Base-by-base conservation (phyloP, 1,284 basidiomycete genomes). In the Ustilago cynodontis region DNA sequence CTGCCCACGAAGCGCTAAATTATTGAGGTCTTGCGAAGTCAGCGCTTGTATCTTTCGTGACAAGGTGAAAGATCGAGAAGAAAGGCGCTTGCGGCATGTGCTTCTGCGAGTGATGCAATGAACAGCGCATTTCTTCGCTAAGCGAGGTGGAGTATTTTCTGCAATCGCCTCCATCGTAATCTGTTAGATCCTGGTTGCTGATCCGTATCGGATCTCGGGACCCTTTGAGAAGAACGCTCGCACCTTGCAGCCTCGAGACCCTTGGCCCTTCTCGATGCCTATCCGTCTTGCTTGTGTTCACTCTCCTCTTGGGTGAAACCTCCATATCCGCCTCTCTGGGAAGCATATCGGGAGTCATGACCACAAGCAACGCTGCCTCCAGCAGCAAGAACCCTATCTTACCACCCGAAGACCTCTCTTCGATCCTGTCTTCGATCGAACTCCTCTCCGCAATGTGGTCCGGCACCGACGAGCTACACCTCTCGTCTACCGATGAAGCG, bases 371-470 rank as follows among this genome's bases (percentile, higher is more conserved):
- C n/a, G 14, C 64, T 11, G 2, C 28, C 22, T 43, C 65, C 14
- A 18, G 28, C 13, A 49, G 47, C 47, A 26, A 24, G 13, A 49
- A 49, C 9, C 33, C 31, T 29, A 59, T 80, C 3, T 45, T 77
- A 4, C 47, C 71, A 11, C 79, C 79, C 11, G 79, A 81, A 31
- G 37, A 56, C 2, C 64, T 81, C 9, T 33, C 47, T 14, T 22
- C 49, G 18, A 55, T 47, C 13, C 45, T 79, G 10, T 58, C 56
- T 1, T 55, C 77, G 1, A 59, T 79, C 62, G 73, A 81, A 50
- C 55, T 81, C 20, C 55, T 81, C 16, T 56, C 65, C 11, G 72
- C 79, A 47, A 81, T 81, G 79, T 81, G 79, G 79, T 57, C 56
- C 6, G 77, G 72, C 1, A 41, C 47, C 7, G 74, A 71, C 47